Base-by-base conservation (phyloP, 1,284 basidiomycete genomes). In the Pulveroboletus sp. region DNA sequence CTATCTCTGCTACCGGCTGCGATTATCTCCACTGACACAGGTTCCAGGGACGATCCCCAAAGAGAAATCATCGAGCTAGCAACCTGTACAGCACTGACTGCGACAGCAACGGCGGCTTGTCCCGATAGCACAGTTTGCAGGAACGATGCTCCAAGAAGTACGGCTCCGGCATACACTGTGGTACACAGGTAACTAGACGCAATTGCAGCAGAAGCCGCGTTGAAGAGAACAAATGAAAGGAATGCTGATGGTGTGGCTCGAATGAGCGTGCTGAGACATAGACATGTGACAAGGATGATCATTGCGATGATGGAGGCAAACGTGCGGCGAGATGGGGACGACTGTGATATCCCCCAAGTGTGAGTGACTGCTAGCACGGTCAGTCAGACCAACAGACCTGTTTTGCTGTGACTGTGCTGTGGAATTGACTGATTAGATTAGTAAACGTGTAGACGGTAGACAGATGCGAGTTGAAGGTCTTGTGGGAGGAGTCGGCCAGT, bases 31-130 rank as follows among this genome's bases (percentile, higher is more conserved):
- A 45, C 15, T 1, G 60, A 19, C 13, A 62, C 59, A n/a, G 53
- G 19, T 26, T 65, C 63, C 3, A 63, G 66, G 5, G 78, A 65
- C 44, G 75, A 72, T 10, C 73, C 71, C 75, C 75, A 74, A 7
- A 87, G 73, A 15, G 85, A 85, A 5, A 80, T 73, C 0, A 76
- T 66, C 6, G 87, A 78, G 57, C 86, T 87, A 44, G 83, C 63
- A n/a, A 89, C 80, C 63, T 92, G 87, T 1, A 91, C 82, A 2
- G 76, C 74, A 60, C 86, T 88, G 53, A 92, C 83, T 3, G 79
- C 82, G 6, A 92, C 87, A 0, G 83, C 90, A 1, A 91, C 81
- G 0, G 86, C 86, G 6, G 87, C 89, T 65, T 92, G 89, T 9
- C 90, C 89, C 1, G 88, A 80, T 77, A 91, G 81, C 65, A 86